Evolutionary conservation across 352 stramenopile genomes (phyloP).

Genomic region (Phytophthora cryptogea): DNA sequence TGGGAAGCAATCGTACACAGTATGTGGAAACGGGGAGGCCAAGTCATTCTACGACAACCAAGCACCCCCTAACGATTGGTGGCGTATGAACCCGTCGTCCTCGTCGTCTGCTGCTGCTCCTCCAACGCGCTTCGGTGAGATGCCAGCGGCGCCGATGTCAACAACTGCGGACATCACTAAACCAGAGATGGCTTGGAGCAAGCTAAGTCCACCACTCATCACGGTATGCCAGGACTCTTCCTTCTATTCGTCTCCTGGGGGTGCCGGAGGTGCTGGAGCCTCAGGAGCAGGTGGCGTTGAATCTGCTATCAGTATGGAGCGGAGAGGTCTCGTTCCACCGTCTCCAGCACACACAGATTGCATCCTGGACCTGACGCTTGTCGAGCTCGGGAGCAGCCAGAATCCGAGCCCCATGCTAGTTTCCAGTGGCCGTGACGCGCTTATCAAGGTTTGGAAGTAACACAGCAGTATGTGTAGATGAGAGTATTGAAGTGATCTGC

Average conservation of each 20-base stretch:
- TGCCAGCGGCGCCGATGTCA: constrained; percentile 30
- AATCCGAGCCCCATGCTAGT: constrained; percentile 83
- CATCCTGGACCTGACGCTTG: constrained; percentile 95
- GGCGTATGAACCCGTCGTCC: constrained; percentile 73
- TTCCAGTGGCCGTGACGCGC: constrained; percentile 93
- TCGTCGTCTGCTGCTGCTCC: constrained; percentile 27
- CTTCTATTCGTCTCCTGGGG: constrained; percentile 57
- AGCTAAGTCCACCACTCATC: constrained; percentile 81
- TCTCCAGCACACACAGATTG: constrained; percentile 93
- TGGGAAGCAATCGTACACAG: constrained; percentile 93
- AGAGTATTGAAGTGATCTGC: constrained; percentile 28
- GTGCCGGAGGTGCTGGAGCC: constrained; percentile 45
- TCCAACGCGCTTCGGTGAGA: constrained; percentile 33
- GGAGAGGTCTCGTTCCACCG: constrained; percentile 85
- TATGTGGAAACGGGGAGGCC: constrained; percentile 87
- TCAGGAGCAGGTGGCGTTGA: constrained; percentile 64
- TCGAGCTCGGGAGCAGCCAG: constrained; percentile 85
- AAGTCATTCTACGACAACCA: constrained; percentile 91
- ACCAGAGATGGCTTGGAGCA: constrained; percentile 88
- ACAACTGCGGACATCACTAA: constrained; percentile 61
- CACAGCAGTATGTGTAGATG: constrained; percentile 4
- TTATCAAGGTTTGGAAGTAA: constrained; percentile 97
- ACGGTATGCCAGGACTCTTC: constrained; percentile 87
- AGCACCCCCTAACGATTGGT: constrained; percentile 76
- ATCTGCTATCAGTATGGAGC: constrained; percentile 81